A percentile compares a stretch with the other conserved stretches of the same genome.
These are phyloP conservation scores for Kodamaea suecica DNA, from an alignment of 1,139 yeast species.

Conservation along the genomic window DNA sequence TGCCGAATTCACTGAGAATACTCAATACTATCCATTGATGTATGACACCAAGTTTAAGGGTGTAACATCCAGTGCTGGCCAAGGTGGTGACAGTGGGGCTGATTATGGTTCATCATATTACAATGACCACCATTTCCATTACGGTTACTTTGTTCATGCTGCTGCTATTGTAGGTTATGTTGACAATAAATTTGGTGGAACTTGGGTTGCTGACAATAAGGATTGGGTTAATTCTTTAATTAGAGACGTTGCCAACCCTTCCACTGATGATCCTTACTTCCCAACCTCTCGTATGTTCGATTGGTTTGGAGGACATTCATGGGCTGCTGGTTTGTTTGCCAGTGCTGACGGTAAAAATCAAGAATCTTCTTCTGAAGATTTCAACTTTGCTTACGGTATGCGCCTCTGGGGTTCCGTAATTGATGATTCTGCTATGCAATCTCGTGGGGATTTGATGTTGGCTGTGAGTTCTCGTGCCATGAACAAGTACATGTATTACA, in stretches of 20 bases:
- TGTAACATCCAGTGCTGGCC: constrained; percentile 59
- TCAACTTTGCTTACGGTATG: constrained; percentile 78
- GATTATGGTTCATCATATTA: constrained; percentile 64
- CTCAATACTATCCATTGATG: constrained; percentile 57
- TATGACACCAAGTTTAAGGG: constrained; percentile 71
- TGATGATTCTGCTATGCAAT: constrained; percentile 71
- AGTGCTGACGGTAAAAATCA: constrained; percentile 76
- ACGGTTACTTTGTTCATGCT: constrained; percentile 73
- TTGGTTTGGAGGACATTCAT: constrained; percentile 80
- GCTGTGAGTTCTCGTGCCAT: constrained; percentile 61
- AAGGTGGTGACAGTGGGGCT: constrained; percentile 39
- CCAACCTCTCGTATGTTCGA: constrained; percentile 78
- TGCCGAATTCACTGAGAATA: constrained; percentile 45
- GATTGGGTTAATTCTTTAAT: constrained; percentile 64
- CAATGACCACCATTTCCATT: constrained; percentile 80
- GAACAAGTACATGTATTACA: constrained; percentile 58
- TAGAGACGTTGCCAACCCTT: constrained; percentile 78
- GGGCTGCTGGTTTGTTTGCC: constrained; percentile 75
- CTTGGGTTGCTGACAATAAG: constrained; percentile 64
- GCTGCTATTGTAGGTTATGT: constrained; percentile 72
- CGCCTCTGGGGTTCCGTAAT: constrained; percentile 74
- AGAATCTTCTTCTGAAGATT: constrained; percentile 79
- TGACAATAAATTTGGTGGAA: constrained; percentile 57
- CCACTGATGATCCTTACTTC: constrained; percentile 56
- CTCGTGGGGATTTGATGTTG: constrained; percentile 75